These are phyloP conservation scores for Candida andamanensis DNA, from an alignment of 805 yeast species.

Conservation along the genomic window DNA sequence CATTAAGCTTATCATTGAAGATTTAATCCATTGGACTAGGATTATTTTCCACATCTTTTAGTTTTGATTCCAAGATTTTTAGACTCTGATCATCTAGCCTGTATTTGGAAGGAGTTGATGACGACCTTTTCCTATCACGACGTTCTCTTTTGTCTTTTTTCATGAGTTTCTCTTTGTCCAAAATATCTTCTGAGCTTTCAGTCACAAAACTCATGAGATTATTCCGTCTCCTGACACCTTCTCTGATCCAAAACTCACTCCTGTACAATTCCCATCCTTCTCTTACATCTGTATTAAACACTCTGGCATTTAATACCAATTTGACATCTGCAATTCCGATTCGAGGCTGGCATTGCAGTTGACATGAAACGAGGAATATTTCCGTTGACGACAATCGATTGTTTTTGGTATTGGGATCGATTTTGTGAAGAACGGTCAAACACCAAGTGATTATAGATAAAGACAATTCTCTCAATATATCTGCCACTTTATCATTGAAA, in stretches of 20 bases:
- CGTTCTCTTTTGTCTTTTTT: conserved; percentile 37
- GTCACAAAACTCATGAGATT: conserved; percentile 27
- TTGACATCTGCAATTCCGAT: conserved; percentile 75
- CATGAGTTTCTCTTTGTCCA: conserved; percentile 23
- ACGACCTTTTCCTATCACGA: conserved; percentile 31
- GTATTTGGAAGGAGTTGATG: conserved; percentile 4
- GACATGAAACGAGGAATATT: conserved; percentile 34
- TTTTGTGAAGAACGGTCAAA: conserved; percentile 27
- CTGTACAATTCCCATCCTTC: conserved; percentile 95
- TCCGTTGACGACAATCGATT: conserved; percentile 31
- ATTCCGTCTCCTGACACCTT: conserved; percentile 57
- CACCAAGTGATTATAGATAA: conserved; percentile 25
- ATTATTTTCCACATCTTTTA: conserved; percentile 4
- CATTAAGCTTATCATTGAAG: too few relatives aligned
- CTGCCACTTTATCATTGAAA: conserved; percentile 27
- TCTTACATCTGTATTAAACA: conserved; percentile 74
- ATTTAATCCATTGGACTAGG: too few relatives aligned
- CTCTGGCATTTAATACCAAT: conserved; percentile 72
- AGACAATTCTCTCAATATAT: conserved; percentile 32
- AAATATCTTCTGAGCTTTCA: conserved; percentile 6
- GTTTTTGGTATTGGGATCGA: conserved; percentile 27
- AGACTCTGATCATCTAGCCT: conserved; percentile 14
- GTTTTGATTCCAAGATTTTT: conserved; percentile 8
- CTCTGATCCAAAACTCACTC: conserved; percentile 89
- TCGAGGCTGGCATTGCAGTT: conserved; percentile 50